Conservation (phyloP, 2,329 filamentous ascomycete genomes). For the Colletotrichum camelliae region DNA sequence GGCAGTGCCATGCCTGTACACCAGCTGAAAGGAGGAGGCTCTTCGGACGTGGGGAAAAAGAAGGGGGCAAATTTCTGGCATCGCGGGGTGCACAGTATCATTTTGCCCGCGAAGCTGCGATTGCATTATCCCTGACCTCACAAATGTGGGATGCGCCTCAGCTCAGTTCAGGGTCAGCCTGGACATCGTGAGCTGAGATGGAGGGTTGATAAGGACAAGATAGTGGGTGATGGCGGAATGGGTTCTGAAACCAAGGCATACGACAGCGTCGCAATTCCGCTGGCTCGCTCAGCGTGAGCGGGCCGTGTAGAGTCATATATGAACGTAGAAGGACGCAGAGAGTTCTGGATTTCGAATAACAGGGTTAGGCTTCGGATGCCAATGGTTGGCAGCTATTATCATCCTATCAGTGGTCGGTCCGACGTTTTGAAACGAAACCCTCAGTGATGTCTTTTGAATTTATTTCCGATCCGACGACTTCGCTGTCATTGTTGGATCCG, state of each 20-base stretch:
- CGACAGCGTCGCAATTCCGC: not conserved
- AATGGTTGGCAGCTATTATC: not conserved
- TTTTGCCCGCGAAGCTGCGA: not conserved
- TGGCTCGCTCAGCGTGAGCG: not conserved
- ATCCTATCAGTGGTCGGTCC: not conserved
- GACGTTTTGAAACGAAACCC: not conserved
- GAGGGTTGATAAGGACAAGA: not conserved
- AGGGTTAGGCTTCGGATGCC: not conserved
- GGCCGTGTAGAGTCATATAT: not conserved
- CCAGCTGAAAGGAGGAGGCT: not conserved
- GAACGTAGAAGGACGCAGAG: not conserved
- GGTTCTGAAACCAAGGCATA: not conserved
- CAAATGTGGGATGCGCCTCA: not conserved
- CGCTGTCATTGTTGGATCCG: not conserved
- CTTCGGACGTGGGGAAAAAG: not conserved
- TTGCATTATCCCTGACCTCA: not conserved
- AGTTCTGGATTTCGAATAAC: not conserved
- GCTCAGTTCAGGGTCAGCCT: not conserved
- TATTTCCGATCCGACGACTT: not conserved
- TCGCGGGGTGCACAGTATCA: not conserved
- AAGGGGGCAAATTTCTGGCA: not conserved
- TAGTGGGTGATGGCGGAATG: not conserved
- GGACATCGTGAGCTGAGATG: not conserved
- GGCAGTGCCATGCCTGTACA: not conserved
- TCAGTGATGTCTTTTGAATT: not conserved